Conservation (phyloP, 495 filamentous ascomycete genomes). For the Aspergillus heteromorphus region DNA sequence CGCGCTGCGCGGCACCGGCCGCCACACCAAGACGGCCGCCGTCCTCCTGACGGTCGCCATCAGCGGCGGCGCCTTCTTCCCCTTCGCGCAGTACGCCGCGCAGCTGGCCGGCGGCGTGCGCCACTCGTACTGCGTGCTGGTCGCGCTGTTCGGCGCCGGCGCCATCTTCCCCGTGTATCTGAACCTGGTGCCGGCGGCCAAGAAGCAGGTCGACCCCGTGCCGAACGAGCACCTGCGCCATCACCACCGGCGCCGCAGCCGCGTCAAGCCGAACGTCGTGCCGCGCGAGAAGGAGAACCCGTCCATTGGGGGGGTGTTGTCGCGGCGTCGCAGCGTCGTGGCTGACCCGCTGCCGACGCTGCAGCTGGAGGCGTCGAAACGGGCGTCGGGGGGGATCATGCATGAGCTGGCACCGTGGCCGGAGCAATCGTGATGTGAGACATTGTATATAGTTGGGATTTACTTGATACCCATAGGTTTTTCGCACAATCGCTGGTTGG, state of each 20-base stretch:
- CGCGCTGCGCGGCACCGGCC: constrained; percentile 54
- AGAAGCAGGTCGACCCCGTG: constrained; percentile 56
- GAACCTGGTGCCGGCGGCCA: constrained; percentile 49
- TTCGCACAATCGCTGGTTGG: neutral
- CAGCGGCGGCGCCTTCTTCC: constrained; percentile 52
- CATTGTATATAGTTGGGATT: neutral
- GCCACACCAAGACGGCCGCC: constrained; percentile 54
- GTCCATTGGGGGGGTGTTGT: constrained; percentile 31
- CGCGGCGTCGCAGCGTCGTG: constrained; percentile 35
- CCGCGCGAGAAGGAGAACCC: constrained; percentile 34
- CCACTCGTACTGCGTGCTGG: constrained; percentile 52
- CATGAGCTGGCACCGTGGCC: neutral
- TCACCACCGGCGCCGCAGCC: constrained; percentile 22
- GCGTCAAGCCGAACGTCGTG: constrained; percentile 12
- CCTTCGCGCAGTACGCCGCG: constrained; percentile 48
- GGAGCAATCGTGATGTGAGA: neutral
- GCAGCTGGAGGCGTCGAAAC: constrained; percentile 10
- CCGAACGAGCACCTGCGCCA: constrained; percentile 42
- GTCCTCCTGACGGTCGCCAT: constrained; percentile 50
- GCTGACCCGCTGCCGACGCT: constrained; percentile 28
- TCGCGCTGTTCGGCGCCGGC: constrained; percentile 54
- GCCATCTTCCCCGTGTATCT: constrained; percentile 57
- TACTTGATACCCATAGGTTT: neutral
- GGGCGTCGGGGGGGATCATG: neutral
- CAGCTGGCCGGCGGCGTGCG: constrained; percentile 31